Percentiles rank a stretch among this genome's conserved stretches.
Conservation (phyloP, 768 basidiomycete genomes). For the Stropharia rugosoannulata region DNA sequence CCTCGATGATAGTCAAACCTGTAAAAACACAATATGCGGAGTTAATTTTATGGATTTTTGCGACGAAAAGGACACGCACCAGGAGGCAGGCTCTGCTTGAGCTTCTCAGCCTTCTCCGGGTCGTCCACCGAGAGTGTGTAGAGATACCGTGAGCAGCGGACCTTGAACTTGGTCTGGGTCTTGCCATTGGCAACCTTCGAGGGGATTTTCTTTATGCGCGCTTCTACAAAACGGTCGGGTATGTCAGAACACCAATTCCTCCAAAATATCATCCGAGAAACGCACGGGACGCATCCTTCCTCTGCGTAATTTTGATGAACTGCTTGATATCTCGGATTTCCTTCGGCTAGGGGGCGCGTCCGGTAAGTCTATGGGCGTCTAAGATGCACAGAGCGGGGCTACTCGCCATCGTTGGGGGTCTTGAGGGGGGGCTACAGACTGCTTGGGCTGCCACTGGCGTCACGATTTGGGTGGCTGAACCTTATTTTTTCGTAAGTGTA, state of each 20-base stretch:
- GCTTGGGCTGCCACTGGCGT: not conserved
- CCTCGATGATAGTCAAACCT: conserved; percentile 75
- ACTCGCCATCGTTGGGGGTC: conserved; percentile 42
- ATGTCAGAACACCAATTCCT: conserved; percentile 2
- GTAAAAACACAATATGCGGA: not conserved
- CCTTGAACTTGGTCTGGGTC: conserved; percentile 95
- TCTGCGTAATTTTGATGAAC: conserved; percentile 95
- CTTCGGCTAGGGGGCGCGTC: conserved; percentile 66
- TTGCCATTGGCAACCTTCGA: conserved; percentile 68
- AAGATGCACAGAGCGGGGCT: conserved; percentile 2
- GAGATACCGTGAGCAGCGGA: conserved; percentile 93
- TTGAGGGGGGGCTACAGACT: conserved; percentile 25
- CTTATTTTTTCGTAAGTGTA: conserved; percentile 7
- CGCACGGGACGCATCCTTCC: conserved; percentile 96
- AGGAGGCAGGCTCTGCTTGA: conserved; percentile 92
- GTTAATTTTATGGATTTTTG: not conserved
- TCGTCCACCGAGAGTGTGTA: conserved; percentile 98
- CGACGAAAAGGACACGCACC: conserved; percentile 51
- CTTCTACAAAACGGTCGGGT: conserved; percentile 53
- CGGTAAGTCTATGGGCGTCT: conserved; percentile 3
- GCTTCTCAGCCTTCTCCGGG: conserved; percentile 98
- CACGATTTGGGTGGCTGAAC: conserved; percentile 11
- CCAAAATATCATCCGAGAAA: conserved; percentile 18
- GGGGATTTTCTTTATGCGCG: conserved; percentile 94
- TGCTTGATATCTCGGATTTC: conserved; percentile 98